Conservation (phyloP, 306 rosid species). For the Cyamopsis tetragonoloba region DNA sequence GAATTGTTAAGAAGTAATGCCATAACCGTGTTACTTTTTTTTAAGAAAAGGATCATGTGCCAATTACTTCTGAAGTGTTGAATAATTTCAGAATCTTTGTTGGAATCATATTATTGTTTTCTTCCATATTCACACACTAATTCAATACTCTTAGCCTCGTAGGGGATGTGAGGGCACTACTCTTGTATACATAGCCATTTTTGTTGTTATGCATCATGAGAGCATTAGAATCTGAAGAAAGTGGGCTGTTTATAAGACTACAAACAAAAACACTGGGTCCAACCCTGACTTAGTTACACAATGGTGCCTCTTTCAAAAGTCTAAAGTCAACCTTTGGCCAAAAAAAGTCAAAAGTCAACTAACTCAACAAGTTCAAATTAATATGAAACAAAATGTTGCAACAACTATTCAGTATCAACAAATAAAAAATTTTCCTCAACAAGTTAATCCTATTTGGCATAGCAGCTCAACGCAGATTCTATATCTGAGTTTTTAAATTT, state of each 20-base stretch:
- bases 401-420: neutral
- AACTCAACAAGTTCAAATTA: neutral
- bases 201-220: constrained; percentile 13
- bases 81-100: neutral
- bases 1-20: neutral
- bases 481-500: neutral
- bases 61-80: neutral
- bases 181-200: neutral
- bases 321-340: no score
- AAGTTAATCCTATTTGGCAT: neutral
- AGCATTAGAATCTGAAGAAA: neutral
- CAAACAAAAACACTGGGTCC: constrained; percentile 6
- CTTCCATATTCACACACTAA: neutral
- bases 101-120: neutral
- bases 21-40: neutral
- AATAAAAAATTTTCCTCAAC: neutral
- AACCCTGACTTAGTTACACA: neutral
- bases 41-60: neutral
- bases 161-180: neutral
- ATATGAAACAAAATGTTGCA: neutral
- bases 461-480: neutral
- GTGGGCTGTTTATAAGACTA: neutral
- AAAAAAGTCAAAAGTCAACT: neutral
- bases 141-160: neutral
- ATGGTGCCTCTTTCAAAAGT: no score